These are phyloP conservation scores for Paratinospora sagittata DNA, from an alignment of 164 flowering plant genomes.

Conservation along the genomic window DNA sequence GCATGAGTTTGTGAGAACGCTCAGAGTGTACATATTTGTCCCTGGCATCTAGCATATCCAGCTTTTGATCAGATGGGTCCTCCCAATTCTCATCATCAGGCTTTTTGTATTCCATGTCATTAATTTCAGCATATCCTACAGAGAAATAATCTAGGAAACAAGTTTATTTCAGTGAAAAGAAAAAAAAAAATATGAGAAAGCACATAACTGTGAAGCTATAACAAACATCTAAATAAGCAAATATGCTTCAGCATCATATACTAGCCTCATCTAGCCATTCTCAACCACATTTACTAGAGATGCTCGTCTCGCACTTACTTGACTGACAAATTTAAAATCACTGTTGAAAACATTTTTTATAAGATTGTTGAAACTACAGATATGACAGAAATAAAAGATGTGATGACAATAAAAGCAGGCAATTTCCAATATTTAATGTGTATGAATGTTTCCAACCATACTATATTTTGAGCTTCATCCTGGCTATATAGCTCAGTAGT, in stretches of 20 bases:
- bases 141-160: slow-evolving; percentile 1
- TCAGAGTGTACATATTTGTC: slow-evolving; percentile 14
- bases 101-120: slow-evolving; percentile 17
- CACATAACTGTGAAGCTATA: too few species aligned
- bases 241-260: background rate
- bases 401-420: too few species aligned
- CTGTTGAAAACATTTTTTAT: too few species aligned
- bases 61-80: slow-evolving; percentile 16
- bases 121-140: slow-evolving; percentile 11
- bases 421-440: too few species aligned
- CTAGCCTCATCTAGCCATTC: background rate
- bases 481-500: too few species aligned
- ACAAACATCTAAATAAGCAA: background rate
- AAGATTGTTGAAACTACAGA: too few species aligned
- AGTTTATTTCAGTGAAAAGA: background rate
- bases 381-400: too few species aligned
- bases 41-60: slow-evolving; percentile 13
- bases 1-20: slow-evolving; percentile 28
- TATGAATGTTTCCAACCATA: too few species aligned
- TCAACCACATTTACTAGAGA: background rate
- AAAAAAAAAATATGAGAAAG: background rate
- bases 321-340: background rate
- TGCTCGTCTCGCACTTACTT: background rate
- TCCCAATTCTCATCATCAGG: slow-evolving; percentile 19
- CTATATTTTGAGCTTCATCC: too few species aligned